Evolutionary conservation across 768 basidiomycete species (phyloP).

Genomic region (Lentinus tigrinus): DNA sequence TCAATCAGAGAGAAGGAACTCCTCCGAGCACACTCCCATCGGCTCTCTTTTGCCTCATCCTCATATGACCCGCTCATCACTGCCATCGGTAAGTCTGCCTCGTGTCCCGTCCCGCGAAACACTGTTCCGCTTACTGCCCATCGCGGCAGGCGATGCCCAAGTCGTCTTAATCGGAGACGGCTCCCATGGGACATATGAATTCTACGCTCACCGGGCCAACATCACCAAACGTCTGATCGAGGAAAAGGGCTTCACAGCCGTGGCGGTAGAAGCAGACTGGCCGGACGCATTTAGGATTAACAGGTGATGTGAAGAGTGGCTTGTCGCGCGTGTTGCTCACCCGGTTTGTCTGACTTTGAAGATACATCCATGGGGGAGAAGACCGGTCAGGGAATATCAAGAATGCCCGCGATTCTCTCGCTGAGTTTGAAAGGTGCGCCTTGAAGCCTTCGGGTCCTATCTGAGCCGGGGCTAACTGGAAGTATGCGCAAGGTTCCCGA

Average conservation of each 20-base stretch:
- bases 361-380: constrained; percentile 21
- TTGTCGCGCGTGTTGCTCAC: background rate
- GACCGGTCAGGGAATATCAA: constrained; percentile 14
- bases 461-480: background rate
- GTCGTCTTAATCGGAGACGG: constrained; percentile 31
- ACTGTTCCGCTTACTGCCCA: background rate
- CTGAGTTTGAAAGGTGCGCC: constrained; percentile 21
- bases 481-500: constrained; percentile 22
- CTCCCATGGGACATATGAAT: constrained; percentile 31
- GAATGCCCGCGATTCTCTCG: constrained; percentile 14
- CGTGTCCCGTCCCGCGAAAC: background rate
- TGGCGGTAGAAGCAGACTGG: constrained; percentile 32
- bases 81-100: constrained; percentile 20
- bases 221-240: constrained; percentile 29
- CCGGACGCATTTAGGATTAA: constrained; percentile 32
- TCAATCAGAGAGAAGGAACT: constrained; percentile 14
- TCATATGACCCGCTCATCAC: constrained; percentile 24
- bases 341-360: background rate
- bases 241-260: constrained; percentile 29
- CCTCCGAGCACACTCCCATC: constrained; percentile 16
- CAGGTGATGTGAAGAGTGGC: constrained; percentile 14
- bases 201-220: constrained; percentile 30
- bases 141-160: constrained; percentile 22
- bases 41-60: constrained; percentile 14
- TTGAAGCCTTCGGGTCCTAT: background rate